Evolutionary conservation across 2,329 filamentous ascomycete species (phyloP), one percentile per base, ranked within the genome.

Genomic region (Coniella lustricola): DNA sequence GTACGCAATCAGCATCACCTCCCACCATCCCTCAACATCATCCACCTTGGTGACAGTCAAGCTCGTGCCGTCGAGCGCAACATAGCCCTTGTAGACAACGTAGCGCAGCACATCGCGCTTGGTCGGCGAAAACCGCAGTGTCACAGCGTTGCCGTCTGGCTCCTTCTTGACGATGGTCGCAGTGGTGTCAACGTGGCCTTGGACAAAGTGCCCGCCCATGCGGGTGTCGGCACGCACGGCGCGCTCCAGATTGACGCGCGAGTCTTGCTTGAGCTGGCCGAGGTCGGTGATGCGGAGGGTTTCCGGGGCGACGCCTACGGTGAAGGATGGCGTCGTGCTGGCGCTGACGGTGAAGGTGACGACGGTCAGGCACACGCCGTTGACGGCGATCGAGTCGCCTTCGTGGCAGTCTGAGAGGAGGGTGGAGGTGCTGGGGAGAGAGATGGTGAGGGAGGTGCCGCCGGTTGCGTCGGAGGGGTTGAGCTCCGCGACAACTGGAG

Each of bases 141-240:
- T 94, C 53, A 95, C 67, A 7, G 93, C 88, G 68, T 97, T 95
- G 49, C 91, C 90, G 67, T 98, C 93, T 3, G 84, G 82, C 16
- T 77, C 82, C 32, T 86, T 78, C 37, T 79, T 77, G 34, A 84
- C 63, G 52, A 98, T 86, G 37, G 77, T 79, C 0, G 91, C 93
- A 34, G 85, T 82, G 10, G 89, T 91, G 67, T 98, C 94, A 52
- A 98, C 91, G 67, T 98, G 93, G 35, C 93, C 93, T 70, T 98
- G 94, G 29, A 97, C 91, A 61, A 97, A 95, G 70, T 98, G 93
- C 0, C 93, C 93, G 40, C 94, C 93, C 89, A 98, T 97, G 48
- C 93, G 87, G 39, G 91, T 96, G 60, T 86, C 81, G 4, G 90
- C 89, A 16, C 86, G 85, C 46, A 98, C 90, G 3, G 93, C 91